Conservation (phyloP, 2,329 filamentous ascomycete genomes). For the Cladophialophora carrionii region DNA sequence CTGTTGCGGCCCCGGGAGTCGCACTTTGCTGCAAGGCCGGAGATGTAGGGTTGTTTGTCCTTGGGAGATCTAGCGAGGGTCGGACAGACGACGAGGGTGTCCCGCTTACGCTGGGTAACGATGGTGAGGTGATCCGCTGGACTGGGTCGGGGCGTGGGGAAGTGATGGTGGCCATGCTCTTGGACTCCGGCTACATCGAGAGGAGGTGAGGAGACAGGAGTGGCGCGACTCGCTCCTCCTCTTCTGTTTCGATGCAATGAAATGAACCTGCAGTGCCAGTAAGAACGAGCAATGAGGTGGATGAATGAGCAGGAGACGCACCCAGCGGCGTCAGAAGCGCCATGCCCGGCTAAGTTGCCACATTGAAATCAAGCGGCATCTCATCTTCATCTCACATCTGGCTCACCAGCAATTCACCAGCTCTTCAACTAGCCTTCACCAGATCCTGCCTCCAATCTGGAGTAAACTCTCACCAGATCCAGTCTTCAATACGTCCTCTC, state of each 20-base stretch:
- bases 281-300: not conserved
- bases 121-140: constrained; percentile 45
- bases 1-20: constrained; percentile 60
- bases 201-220: not conserved
- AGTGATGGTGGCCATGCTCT: constrained; percentile 25
- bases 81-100: constrained; percentile 76
- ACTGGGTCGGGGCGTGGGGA: constrained; percentile 18
- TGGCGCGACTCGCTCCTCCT: not conserved
- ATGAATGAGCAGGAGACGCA: not conserved
- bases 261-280: not conserved
- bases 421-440: not conserved
- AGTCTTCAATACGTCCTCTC: not conserved
- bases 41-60: constrained; percentile 48
- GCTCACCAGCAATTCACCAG: not conserved
- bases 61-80: constrained; percentile 68
- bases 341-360: not conserved
- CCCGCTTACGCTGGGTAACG: constrained; percentile 48
- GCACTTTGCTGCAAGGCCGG: constrained; percentile 43
- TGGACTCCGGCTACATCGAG: not conserved
- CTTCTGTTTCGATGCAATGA: not conserved
- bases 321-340: not conserved
- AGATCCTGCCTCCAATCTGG: not conserved
- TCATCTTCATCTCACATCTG: not conserved
- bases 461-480: too few species aligned
- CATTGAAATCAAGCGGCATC: not conserved